Evolutionary conservation across 371 early-diverging fungal genomes (phyloP), one percentile per base, ranked within the genome.

Genomic region (Circinella umbellata): DNA sequence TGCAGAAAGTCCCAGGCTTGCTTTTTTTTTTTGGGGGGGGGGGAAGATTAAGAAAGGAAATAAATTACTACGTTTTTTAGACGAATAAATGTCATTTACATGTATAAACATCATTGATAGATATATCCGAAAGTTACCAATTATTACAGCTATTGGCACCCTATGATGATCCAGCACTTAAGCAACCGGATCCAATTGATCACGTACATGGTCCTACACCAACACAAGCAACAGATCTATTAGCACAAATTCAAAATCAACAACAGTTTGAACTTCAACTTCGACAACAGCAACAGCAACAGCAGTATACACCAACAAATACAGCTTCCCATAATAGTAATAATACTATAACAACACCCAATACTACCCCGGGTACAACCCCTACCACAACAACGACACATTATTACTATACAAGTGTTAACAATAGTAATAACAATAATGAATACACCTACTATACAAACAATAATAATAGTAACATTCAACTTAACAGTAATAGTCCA

Each of bases 121-220:
- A 60, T 48, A 48, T 60, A 9, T 27, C 47, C 4, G 70, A 69
- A 46, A 63, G 64, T 38, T 69, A 64, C 46, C 64, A 64, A 38
- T 60, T 69, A 35, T 47, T 69, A 49, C 70, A 69, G 27, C 38
- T 69, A n/a, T 49, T 69, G 11, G 65, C 65, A 8, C 64, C 70
- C 4, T 69, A 69, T 38, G 51, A 61, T 11, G 48, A 69, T 59
- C 64, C 54, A 47, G 46, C 42, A 49, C 39, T 55, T 15, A 69
- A 60, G 39, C 62, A 61, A 14, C 38, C 62, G 0, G 62, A 38
- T 17, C 62, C 62, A 14, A 61, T 61, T 27, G 62, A 38, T 51
- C 51, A 51, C 1, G 5, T 27, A 38, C 36, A 36, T 39, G 39
- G 20, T 61, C 62, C 65, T 59, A 39, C 65, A 66, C 51, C 67